Percentiles rank a stretch among this genome's conserved stretches.
Evolutionary conservation across 768 basidiomycete species (phyloP).

Genomic region (Auricularia sp.): DNA sequence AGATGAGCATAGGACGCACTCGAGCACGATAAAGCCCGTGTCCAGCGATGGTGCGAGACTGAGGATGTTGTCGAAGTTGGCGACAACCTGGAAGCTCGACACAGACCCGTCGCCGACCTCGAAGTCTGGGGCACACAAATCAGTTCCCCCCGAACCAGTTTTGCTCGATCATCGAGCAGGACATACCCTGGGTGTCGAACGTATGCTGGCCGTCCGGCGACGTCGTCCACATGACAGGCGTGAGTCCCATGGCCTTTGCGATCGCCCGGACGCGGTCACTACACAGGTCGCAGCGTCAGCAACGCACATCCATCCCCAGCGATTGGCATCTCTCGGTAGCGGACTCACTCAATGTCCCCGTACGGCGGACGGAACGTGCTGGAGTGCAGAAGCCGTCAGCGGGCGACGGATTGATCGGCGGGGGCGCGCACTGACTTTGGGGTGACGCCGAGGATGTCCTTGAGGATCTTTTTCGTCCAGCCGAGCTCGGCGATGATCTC

Average conservation of each 20-base stretch:
- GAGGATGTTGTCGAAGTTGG: constrained; percentile 67
- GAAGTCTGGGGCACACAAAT: constrained; percentile 50
- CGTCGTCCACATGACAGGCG: constrained; percentile 84
- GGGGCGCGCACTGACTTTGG: constrained; percentile 41
- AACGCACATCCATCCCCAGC: background rate
- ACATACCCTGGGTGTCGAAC: constrained; percentile 65
- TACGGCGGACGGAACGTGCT: constrained; percentile 57
- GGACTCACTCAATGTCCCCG: constrained; percentile 58
- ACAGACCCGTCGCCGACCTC: constrained; percentile 69
- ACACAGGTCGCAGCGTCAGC: constrained; percentile 6
- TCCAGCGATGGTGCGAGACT: constrained; percentile 43
- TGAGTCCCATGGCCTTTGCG: constrained; percentile 80
- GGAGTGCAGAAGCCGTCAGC: constrained; percentile 23
- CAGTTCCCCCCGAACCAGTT: background rate
- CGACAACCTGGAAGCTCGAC: constrained; percentile 52
- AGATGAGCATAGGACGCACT: constrained; percentile 19
- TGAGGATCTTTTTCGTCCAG: constrained; percentile 27
- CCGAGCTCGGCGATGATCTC: constrained; percentile 73
- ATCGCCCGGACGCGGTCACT: constrained; percentile 91
- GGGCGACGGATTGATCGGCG: background rate
- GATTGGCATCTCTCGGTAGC: too few relatives aligned
- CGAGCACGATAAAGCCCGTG: constrained; percentile 73
- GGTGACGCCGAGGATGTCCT: constrained; percentile 56
- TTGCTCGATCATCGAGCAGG: background rate
- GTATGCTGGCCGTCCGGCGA: constrained; percentile 37